Evolutionary conservation across 495 filamentous ascomycete genomes (phyloP).

Genomic region (Thermothielavioides terrestris): DNA sequence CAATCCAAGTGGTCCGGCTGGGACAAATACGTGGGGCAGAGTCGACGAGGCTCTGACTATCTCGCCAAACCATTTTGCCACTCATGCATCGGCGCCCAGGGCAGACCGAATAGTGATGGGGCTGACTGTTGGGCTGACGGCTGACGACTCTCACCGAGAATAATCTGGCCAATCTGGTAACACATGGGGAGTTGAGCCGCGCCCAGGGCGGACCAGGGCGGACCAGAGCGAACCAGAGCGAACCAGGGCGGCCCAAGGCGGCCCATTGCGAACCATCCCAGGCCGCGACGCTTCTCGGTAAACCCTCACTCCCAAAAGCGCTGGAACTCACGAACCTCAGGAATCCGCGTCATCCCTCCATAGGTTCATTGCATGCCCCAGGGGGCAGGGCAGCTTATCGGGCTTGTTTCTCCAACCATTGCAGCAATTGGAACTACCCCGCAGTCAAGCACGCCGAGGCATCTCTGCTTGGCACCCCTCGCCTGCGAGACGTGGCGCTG

Average conservation of each 20-base stretch:
- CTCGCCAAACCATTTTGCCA: too few species aligned
- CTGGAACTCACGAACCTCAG: too few species aligned
- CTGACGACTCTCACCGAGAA: slow-evolving; percentile 19
- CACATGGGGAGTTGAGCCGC: slow-evolving; percentile 7
- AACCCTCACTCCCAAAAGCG: too few species aligned
- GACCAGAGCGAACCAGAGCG: slow-evolving; percentile 4
- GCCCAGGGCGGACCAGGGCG: slow-evolving; percentile 11
- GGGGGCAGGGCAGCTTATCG: too few species aligned
- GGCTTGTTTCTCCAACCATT: too few species aligned
- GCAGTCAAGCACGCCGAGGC: too few species aligned
- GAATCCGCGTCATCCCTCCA: too few species aligned
- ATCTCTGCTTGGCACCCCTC: too few species aligned
- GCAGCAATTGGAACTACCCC: too few species aligned
- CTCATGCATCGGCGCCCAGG: slow-evolving; percentile 19
- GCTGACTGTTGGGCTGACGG: slow-evolving; percentile 18
- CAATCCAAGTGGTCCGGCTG: background rate
- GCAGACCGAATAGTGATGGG: slow-evolving; percentile 10
- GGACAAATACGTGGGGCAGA: background rate
- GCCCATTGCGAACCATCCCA: background rate
- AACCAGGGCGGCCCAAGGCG: slow-evolving; percentile 11
- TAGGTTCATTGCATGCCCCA: too few species aligned
- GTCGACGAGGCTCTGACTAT: background rate
- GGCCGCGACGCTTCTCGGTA: too few species aligned
- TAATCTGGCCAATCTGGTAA: slow-evolving; percentile 13
- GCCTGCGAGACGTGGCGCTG: too few species aligned